Conservation (phyloP, 768 basidiomycete genomes). For the Russula vinacea region DNA sequence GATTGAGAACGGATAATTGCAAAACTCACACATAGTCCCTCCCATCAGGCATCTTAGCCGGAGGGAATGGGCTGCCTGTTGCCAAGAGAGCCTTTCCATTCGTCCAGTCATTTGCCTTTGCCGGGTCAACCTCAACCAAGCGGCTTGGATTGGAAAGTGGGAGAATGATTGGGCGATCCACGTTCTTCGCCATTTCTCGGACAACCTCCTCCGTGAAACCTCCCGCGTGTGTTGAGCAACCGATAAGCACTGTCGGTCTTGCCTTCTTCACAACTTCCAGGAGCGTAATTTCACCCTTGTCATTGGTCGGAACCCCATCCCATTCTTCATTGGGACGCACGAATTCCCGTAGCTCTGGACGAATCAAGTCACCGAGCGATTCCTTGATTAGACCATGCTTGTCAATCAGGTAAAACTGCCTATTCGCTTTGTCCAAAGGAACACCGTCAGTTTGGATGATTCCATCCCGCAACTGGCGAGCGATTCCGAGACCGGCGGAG, state of each 20-base stretch:
- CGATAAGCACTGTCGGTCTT: constrained; percentile 80
- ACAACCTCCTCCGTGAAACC: constrained; percentile 76
- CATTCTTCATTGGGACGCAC: constrained; percentile 57
- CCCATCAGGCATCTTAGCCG: constrained; percentile 61
- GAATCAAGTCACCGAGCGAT: constrained; percentile 46
- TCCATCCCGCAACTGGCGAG: constrained; percentile 72
- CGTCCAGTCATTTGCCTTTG: constrained; percentile 74
- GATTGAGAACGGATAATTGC: not conserved
- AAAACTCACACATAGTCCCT: constrained; percentile 61
- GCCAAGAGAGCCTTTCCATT: constrained; percentile 75
- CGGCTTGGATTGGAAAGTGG: constrained; percentile 80
- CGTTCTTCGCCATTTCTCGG: constrained; percentile 61
- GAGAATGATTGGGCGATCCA: constrained; percentile 77
- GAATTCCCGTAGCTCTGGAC: constrained; percentile 52
- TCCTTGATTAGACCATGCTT: constrained; percentile 58
- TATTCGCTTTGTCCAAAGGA: constrained; percentile 55
- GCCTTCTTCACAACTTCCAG: constrained; percentile 68
- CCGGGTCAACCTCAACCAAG: constrained; percentile 71
- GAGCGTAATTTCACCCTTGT: constrained; percentile 48
- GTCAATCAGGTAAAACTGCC: constrained; percentile 72
- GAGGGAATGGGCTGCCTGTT: constrained; percentile 81
- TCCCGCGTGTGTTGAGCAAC: constrained; percentile 73
- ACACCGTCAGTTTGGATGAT: constrained; percentile 54
- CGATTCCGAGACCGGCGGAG: constrained; percentile 78
- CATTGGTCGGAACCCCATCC: constrained; percentile 40